Evolutionary conservation across 2,329 filamentous ascomycete species (phyloP), one percentile per base, ranked within the genome.

Genomic region (Golovinomyces cichoracearum): DNA sequence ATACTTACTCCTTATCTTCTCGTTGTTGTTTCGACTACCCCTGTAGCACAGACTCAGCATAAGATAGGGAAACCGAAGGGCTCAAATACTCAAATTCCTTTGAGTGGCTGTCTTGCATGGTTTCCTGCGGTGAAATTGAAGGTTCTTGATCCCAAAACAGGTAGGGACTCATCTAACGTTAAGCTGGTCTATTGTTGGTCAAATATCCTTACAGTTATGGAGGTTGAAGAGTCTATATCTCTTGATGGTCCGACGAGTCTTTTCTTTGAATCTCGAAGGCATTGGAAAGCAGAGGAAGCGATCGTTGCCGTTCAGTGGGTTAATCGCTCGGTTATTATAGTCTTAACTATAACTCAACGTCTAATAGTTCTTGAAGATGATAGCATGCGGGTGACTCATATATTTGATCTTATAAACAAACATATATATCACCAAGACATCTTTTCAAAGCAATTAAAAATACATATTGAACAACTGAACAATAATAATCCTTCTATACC

Each of bases 151-250:
- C 67, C 73, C 1, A 69, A 73, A 44, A 75, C 73, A 0, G 76
- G 75, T 4, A 80, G 76, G 56, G 73, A 77, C 6, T 70, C 78
- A 9, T 86, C 83, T 17, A 80, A 78, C 58, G 81, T 80, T 33
- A 95, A 98, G 62, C 71, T 98, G 17, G 88, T 83, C 0, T 98
- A 98, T 65, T 94, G 86, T 63, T 98, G 90, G 90, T 95, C 90
- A 1, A 95, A 95, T 58, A 76, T 95, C n/a, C 66, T 98, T 54
- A 95, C 86, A 0, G 78, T 98, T 4, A 66, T 98, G 22, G 90
- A 98, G 53, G 76, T 95, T 10, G 78, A 88, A 47, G 80, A 90
- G 55, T 68, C 78, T 12, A 70, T 71, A 19, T 64, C 71, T 0
- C 77, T 75, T 53, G 80, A 88, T 54, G 85, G 83, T 57, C 83